Evolutionary conservation across 176 grass and related monocot species (phyloP).

Genomic region (Cenchrus purpureus): DNA sequence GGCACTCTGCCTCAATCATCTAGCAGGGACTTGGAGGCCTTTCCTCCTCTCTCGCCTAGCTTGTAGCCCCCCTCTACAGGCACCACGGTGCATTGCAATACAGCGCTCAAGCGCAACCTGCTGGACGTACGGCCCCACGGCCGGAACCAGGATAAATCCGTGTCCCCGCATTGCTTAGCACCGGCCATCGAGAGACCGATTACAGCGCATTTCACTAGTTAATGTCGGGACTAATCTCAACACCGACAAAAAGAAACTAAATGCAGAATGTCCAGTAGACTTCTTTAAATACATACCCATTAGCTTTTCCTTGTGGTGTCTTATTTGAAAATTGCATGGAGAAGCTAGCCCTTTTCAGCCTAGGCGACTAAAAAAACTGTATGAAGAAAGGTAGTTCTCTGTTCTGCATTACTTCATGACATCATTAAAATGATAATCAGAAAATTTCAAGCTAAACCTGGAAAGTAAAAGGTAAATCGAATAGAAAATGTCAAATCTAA

Average conservation of each 20-base stretch:
- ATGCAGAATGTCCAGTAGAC: constrained; percentile 7
- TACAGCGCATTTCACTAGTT: too few species aligned
- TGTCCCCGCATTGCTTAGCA: too few species aligned
- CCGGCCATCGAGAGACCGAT: too few species aligned
- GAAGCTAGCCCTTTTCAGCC: constrained; percentile 30
- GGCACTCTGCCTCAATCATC: too few species aligned
- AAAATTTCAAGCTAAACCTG: constrained; percentile 5
- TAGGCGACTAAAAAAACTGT: constrained; percentile 17
- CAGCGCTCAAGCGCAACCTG: too few species aligned
- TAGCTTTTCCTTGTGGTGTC: constrained; percentile 37
- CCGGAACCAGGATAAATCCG: too few species aligned
- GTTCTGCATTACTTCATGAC: constrained; percentile 5
- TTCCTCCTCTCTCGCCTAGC: too few species aligned
- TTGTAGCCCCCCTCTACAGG: too few species aligned
- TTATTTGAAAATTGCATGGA: neutral
- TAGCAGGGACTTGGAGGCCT: too few species aligned
- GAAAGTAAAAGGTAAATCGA: neutral
- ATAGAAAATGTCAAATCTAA: constrained; percentile 47
- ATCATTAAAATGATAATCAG: constrained; percentile 8
- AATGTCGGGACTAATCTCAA: too few species aligned
- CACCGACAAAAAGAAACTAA: constrained; percentile 16
- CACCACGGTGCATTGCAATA: too few species aligned
- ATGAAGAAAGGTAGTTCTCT: neutral
- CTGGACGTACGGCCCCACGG: too few species aligned
- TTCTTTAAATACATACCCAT: constrained; percentile 31